A percentile compares a stretch with the other conserved stretches of the same genome.
These are phyloP conservation scores for Discostella pseudostelligera DNA, from an alignment of 108 stramenopile genomes.

Conservation along the genomic window DNA sequence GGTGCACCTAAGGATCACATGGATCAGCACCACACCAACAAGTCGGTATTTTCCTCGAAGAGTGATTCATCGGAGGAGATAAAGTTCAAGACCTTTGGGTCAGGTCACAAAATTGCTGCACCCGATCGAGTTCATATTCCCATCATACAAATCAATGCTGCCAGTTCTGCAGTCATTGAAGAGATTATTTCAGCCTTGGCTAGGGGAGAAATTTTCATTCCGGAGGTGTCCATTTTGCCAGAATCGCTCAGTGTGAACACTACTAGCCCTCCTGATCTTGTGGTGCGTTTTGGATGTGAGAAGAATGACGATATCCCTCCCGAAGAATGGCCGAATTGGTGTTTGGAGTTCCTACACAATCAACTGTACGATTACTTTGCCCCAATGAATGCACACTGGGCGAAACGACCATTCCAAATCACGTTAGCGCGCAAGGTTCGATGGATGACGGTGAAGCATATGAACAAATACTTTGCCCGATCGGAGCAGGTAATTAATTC, in stretches of 20 bases:
- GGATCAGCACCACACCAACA: constrained; percentile 8
- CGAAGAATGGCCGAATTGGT: constrained; percentile 91
- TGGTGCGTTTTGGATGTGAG: constrained; percentile 84
- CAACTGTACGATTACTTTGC: constrained; percentile 85
- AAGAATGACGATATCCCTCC: constrained; percentile 84
- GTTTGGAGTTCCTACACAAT: constrained; percentile 89
- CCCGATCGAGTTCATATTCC: constrained; percentile 86
- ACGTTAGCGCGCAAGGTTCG: constrained; percentile 78
- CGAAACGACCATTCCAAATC: constrained; percentile 81
- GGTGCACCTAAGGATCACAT: background rate
- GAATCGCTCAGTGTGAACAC: constrained; percentile 81
- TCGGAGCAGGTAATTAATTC: constrained; percentile 81
- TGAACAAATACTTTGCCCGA: constrained; percentile 90
- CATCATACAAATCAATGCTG: constrained; percentile 81
- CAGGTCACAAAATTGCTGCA: constrained; percentile 64
- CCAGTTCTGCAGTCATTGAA: constrained; percentile 55
- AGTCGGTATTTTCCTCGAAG: constrained; percentile 16
- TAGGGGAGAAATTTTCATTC: constrained; percentile 84
- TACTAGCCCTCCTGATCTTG: constrained; percentile 73
- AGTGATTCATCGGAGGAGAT: constrained; percentile 14
- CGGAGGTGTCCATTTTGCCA: constrained; percentile 81
- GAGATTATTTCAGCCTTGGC: constrained; percentile 74
- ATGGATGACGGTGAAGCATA: constrained; percentile 91
- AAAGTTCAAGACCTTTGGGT: constrained; percentile 1
- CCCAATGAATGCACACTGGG: constrained; percentile 70